Evolutionary conservation across 1,139 yeast genomes (phyloP).

Genomic region (Trichomonascaceae sp.): DNA sequence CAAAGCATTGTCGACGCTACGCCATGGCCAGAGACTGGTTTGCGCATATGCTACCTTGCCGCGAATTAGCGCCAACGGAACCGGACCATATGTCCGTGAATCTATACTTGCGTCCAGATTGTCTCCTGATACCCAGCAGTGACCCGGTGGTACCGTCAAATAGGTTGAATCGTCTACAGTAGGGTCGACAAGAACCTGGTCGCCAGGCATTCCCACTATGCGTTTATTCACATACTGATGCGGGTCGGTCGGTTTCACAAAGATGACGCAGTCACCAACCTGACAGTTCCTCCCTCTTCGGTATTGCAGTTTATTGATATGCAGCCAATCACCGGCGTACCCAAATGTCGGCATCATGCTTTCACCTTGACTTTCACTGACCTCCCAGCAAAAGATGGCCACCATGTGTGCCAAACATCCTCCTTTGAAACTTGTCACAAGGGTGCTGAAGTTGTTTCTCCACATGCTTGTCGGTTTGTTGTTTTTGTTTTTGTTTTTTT

Average conservation of each 20-base stretch:
- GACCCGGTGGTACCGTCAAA: constrained; percentile 53
- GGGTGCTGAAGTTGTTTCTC: too few species aligned
- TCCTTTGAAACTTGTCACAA: too few species aligned
- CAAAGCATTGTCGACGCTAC: too few species aligned
- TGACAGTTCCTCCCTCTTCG: constrained; percentile 46
- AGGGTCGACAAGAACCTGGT: constrained; percentile 68
- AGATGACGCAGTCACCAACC: constrained; percentile 83
- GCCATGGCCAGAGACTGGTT: too few species aligned
- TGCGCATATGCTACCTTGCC: constrained; percentile 86
- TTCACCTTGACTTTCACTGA: constrained; percentile 79
- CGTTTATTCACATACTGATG: constrained; percentile 79
- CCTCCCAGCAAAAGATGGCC: too few species aligned
- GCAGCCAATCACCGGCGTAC: constrained; percentile 64
- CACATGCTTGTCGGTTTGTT: too few species aligned
- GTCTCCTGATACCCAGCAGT: constrained; percentile 96
- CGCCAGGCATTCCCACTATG: constrained; percentile 95
- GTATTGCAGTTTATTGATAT: constrained; percentile 51
- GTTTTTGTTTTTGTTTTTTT: too few species aligned
- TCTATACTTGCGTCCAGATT: constrained; percentile 82
- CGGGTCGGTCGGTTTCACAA: constrained; percentile 84
- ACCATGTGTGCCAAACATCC: too few species aligned
- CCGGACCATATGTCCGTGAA: constrained; percentile 73
- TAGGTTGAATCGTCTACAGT: constrained; percentile 16
- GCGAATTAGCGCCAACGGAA: constrained; percentile 77
- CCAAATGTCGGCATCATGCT: constrained; percentile 90